A percentile compares a stretch with the other conserved stretches of the same genome.
Evolutionary conservation across 2,329 filamentous ascomycete species (phyloP).

Genomic region (Penicillium sp.): DNA sequence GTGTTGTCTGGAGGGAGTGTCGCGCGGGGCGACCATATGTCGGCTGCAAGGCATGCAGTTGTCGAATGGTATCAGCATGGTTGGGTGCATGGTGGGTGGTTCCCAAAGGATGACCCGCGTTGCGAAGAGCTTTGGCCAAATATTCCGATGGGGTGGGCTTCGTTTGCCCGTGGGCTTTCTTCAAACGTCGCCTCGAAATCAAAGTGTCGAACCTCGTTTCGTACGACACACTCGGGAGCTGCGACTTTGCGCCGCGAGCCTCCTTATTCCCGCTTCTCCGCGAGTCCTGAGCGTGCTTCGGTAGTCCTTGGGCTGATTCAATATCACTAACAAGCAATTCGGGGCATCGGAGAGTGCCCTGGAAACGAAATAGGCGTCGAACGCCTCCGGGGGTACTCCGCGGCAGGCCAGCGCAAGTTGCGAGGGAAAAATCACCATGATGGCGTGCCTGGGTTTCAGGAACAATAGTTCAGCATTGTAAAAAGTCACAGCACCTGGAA

Average conservation of each 20-base stretch:
- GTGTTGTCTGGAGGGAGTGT: conserved; percentile 39
- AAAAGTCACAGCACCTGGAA: neutral
- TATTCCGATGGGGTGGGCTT: conserved; percentile 37
- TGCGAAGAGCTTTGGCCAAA: conserved; percentile 36
- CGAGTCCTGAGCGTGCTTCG: neutral
- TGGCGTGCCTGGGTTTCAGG: neutral
- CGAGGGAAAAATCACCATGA: neutral
- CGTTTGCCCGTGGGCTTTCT: neutral
- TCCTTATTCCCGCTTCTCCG: neutral
- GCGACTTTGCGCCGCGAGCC: neutral
- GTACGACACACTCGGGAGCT: neutral
- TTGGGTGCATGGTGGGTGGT: conserved; percentile 3
- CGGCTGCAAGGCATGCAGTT: conserved; percentile 7
- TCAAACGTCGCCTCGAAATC: conserved; percentile 5
- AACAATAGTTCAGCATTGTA: neutral
- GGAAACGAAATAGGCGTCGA: conserved; percentile 12
- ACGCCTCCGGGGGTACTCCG: conserved; percentile 6
- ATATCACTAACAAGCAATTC: neutral
- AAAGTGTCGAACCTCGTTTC: neutral
- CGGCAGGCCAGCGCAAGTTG: neutral
- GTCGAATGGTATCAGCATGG: conserved; percentile 3
- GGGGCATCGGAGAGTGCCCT: neutral
- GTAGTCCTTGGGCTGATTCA: too few relatives aligned
- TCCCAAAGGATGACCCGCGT: conserved; percentile 24
- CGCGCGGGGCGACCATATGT: conserved; percentile 24